phyloP scores from a whole-genome alignment of 495 filamentous ascomycete genomes.

The Penicillium riverlandense region DNA sequence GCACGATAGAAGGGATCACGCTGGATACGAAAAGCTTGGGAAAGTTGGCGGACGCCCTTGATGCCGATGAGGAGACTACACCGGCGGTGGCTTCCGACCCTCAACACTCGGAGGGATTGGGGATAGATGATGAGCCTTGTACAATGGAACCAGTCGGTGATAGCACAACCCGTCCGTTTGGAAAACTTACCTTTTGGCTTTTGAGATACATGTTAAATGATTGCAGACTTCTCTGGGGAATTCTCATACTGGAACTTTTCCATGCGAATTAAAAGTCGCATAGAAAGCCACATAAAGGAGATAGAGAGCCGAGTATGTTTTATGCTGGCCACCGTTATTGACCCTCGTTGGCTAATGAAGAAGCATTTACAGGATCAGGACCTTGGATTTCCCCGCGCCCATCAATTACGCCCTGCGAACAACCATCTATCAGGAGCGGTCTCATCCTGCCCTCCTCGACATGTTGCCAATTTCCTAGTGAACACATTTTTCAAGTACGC shows the following conservation, averaged over 20 bases:
- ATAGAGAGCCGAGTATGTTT: slow-evolving; percentile 10
- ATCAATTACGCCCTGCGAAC: slow-evolving; percentile 19
- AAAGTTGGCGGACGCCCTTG: slow-evolving; percentile 11
- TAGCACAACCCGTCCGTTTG: slow-evolving; percentile 21
- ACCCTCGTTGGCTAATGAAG: slow-evolving; percentile 1
- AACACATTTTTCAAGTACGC: slow-evolving; percentile 32
- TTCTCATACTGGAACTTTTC: slow-evolving; percentile 38
- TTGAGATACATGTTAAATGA: not conserved
- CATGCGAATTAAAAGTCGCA: slow-evolving; percentile 26
- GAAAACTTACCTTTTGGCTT: not conserved
- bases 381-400: slow-evolving; percentile 17
- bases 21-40: slow-evolving; percentile 16
- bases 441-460: slow-evolving; percentile 27
- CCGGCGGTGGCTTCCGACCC: slow-evolving; percentile 3
- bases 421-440: slow-evolving; percentile 18
- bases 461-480: slow-evolving; percentile 29
- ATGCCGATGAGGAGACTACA: slow-evolving; percentile 1
- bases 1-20: slow-evolving; percentile 11
- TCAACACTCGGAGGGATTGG: slow-evolving; percentile 10
- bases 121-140: slow-evolving; percentile 19
- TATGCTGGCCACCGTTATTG: not conserved
- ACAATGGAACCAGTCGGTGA: slow-evolving; percentile 23
- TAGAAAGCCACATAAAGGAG: slow-evolving; percentile 19
- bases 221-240: slow-evolving; percentile 32
- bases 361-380: slow-evolving; percentile 4